Percentiles rank a stretch among this genome's conserved stretches.
phyloP scores from a whole-genome alignment of 129 eudicot species.

The Arctium lappa region DNA sequence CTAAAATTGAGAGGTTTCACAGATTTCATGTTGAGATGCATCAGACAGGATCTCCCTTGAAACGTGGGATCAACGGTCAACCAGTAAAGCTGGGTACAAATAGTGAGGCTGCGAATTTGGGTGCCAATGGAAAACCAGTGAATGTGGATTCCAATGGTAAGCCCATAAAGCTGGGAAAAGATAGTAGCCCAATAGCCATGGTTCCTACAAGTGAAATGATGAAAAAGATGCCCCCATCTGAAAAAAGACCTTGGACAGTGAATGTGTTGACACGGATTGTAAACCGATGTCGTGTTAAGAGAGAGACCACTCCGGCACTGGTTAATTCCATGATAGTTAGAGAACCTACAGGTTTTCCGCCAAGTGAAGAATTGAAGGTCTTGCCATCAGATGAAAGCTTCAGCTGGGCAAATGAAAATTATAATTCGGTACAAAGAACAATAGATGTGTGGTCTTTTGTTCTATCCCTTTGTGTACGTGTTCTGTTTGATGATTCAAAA shows the following conservation, averaged over 20 bases:
- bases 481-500: slow-evolving; percentile 75
- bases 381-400: slow-evolving; percentile 81
- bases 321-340: slow-evolving; percentile 27
- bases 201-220: slow-evolving; percentile 57
- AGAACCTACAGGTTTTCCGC: slow-evolving; percentile 49
- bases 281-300: slow-evolving; percentile 50
- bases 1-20: slow-evolving; percentile 11
- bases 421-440: slow-evolving; percentile 71
- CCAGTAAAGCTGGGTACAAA: slow-evolving; percentile 42
- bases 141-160: slow-evolving; percentile 49
- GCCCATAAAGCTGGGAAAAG: slow-evolving; percentile 40
- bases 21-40: slow-evolving; percentile 47
- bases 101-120: slow-evolving; percentile 46
- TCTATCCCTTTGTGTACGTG: slow-evolving; percentile 79
- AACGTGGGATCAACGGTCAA: slow-evolving; percentile 47
- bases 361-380: slow-evolving; percentile 59
- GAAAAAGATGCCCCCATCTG: slow-evolving; percentile 27
- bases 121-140: slow-evolving; percentile 53
- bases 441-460: slow-evolving; percentile 92
- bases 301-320: slow-evolving; percentile 32
- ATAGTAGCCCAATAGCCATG: slow-evolving; percentile 62
- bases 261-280: slow-evolving; percentile 39
- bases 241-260: slow-evolving; percentile 17
- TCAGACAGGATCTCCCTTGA: slow-evolving; percentile 52
- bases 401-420: slow-evolving; percentile 94